Percentiles rank a stretch among this genome's conserved stretches.
Conservation (phyloP, 2,329 filamentous ascomycete genomes). For the Lojkania enalia region DNA sequence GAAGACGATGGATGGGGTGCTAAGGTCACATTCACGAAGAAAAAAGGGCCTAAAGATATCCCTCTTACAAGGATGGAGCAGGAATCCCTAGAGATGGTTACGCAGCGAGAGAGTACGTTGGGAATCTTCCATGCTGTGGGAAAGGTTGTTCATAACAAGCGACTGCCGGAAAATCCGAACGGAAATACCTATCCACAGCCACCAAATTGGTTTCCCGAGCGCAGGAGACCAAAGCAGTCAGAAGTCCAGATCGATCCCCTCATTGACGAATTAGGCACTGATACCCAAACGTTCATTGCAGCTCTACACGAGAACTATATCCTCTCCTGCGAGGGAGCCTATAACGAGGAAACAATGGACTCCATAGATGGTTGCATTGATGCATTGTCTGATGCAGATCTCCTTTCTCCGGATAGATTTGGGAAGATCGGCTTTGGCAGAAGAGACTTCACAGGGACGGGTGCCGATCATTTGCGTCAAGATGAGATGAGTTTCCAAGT, state of each 20-base stretch:
- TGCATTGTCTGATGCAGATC: constrained; percentile 81
- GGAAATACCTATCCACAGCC: constrained; percentile 45
- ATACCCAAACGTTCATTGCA: constrained; percentile 85
- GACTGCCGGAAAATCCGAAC: constrained; percentile 55
- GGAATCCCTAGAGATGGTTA: constrained; percentile 78
- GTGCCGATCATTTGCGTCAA: constrained; percentile 77
- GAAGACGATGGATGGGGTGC: constrained; percentile 81
- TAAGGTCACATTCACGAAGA: constrained; percentile 65
- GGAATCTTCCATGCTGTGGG: constrained; percentile 96
- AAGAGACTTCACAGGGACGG: constrained; percentile 53
- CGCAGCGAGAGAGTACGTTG: constrained; percentile 83
- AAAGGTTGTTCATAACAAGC: constrained; percentile 95
- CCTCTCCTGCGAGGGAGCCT: constrained; percentile 72
- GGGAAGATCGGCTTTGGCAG: constrained; percentile 60
- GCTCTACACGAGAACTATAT: constrained; percentile 93
- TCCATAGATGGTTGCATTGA: constrained; percentile 85
- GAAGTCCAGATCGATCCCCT: constrained; percentile 64
- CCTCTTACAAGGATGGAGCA: constrained; percentile 75
- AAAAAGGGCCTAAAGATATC: constrained; percentile 59
- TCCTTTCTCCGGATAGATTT: constrained; percentile 77
- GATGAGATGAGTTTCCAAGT: constrained; percentile 94
- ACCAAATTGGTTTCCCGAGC: constrained; percentile 51
- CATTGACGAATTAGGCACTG: constrained; percentile 92
- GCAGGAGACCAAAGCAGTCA: constrained; percentile 48
- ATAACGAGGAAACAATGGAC: constrained; percentile 68